Evolutionary conservation across 192 early-diverging fungal genomes (phyloP).

Genomic region (Coemansia sp.): DNA sequence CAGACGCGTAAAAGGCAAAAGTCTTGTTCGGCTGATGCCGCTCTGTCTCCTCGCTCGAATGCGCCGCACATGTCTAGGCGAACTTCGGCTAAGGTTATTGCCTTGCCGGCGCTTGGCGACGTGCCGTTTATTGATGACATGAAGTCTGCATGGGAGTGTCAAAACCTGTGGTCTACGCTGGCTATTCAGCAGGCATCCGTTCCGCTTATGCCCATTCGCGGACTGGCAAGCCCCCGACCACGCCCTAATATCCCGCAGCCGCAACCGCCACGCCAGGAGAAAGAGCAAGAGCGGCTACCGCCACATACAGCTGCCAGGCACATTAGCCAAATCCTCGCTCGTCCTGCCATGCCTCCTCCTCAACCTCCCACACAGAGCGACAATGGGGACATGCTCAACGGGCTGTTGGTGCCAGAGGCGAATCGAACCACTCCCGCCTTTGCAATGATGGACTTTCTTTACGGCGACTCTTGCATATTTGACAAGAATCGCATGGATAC

Average conservation of each 20-base stretch:
- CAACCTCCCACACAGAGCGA: neutral
- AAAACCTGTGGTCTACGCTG: conserved; percentile 21
- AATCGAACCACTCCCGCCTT: neutral
- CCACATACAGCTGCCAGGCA: neutral
- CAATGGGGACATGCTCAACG: neutral
- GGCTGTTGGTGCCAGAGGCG: neutral
- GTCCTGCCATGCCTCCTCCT: neutral
- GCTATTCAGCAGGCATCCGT: conserved; percentile 20
- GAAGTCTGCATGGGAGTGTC: conserved; percentile 22
- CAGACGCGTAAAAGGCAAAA: neutral
- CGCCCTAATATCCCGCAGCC: neutral
- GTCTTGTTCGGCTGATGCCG: neutral
- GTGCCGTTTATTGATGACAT: conserved; percentile 25
- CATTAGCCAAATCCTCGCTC: neutral
- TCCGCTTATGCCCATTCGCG: conserved; percentile 20
- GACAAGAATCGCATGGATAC: neutral
- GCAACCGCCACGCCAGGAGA: neutral
- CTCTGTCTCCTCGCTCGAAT: neutral
- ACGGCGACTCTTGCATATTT: neutral
- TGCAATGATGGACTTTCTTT: neutral
- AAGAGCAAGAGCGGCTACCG: neutral
- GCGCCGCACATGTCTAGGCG: neutral
- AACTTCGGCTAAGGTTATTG: neutral
- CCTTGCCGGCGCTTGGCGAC: conserved; percentile 11
- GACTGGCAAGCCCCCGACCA: neutral